Conservation (phyloP, 257 asterid species). For the Phtheirospermum japonicum region DNA sequence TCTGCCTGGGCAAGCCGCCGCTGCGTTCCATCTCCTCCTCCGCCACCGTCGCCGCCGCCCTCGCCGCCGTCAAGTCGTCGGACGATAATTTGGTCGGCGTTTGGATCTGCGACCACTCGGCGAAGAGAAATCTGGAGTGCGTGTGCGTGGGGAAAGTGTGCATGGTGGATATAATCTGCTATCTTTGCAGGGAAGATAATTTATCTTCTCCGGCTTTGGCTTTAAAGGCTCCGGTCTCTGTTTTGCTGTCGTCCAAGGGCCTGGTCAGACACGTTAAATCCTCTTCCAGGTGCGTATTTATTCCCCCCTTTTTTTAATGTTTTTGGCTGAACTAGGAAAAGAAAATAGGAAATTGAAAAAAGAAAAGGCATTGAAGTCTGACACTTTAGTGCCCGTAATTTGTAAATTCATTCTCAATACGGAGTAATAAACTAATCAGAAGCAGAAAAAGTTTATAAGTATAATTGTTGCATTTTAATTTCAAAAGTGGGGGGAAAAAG, state of each 20-base stretch:
- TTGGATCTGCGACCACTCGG: slow-evolving; percentile 69
- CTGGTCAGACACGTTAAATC: slow-evolving; percentile 64
- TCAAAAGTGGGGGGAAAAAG: no score
- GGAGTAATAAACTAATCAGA: no score
- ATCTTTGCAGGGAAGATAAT: slow-evolving; percentile 57
- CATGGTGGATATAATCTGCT: slow-evolving; percentile 75
- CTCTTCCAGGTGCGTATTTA: slow-evolving; percentile 50
- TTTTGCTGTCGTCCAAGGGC: slow-evolving; percentile 41
- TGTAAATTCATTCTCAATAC: no score
- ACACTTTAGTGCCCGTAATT: neutral
- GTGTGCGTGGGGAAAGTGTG: slow-evolving; percentile 68
- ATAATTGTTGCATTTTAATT: no score
- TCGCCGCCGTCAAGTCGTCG: slow-evolving; percentile 54
- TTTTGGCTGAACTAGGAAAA: no score
- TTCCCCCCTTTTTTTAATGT: neutral
- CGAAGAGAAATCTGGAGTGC: slow-evolving; percentile 37
- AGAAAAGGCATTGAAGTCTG: neutral
- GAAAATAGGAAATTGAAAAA: no score
- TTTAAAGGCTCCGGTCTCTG: slow-evolving; percentile 57
- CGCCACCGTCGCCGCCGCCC: slow-evolving; percentile 57
- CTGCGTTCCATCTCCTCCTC: slow-evolving; percentile 60
- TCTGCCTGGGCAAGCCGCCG: slow-evolving; percentile 89
- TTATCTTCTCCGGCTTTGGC: slow-evolving; percentile 51
- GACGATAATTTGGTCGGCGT: slow-evolving; percentile 48
- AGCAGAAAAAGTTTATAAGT: no score